Base-by-base conservation (phyloP, 805 yeast species). In the Yamadazyma ubonensis region DNA sequence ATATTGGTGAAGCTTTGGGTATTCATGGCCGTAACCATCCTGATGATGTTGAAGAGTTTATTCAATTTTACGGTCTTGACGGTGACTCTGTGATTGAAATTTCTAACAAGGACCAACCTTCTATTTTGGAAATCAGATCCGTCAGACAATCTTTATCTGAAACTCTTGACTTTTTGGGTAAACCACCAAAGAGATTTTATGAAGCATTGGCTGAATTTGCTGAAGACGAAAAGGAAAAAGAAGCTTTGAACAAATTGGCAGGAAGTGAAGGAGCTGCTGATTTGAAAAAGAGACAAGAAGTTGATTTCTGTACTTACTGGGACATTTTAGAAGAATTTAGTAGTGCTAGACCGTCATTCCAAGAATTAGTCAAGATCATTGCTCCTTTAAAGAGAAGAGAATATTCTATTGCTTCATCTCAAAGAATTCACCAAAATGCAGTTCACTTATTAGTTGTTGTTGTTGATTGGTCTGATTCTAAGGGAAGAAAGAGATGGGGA, bases 361-460 rank as follows among this genome's bases (percentile, higher is more conserved):
- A 71, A 41, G 88, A 86, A 17, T 74, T 91, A 52, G 78, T 83
- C 25, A 75, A 75, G 52, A 65, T 91, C 42, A 76, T 91, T 49
- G 79, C 95, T 16, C 90, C 96, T 12, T 75, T 90, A 59, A 91
- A 91, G 74, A 84, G 98, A 73, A 86, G 98, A 73, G 98, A 91
- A 67, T 91, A 91, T 63, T 91, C 97, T 10, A 91, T 91, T 64
- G 97, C 98, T 3, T 90, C 97, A 1, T 90, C 97, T 20, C 98
- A 91, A 67, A 86, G 78, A 61, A 71, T 86, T 55, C 97, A 91
- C 66, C 88, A 91, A 40, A 86, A 86, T 59, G 91, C 89, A 27
- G 88, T 91, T 27, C 97, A 91, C 58, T 70, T 91, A 57, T 76
- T 91, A 61, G 81, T 91, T 61, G 98, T 91, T 45, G 97, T 90